Base-by-base conservation (phyloP, 768 basidiomycete genomes). In the Hypholoma fasciculare region DNA sequence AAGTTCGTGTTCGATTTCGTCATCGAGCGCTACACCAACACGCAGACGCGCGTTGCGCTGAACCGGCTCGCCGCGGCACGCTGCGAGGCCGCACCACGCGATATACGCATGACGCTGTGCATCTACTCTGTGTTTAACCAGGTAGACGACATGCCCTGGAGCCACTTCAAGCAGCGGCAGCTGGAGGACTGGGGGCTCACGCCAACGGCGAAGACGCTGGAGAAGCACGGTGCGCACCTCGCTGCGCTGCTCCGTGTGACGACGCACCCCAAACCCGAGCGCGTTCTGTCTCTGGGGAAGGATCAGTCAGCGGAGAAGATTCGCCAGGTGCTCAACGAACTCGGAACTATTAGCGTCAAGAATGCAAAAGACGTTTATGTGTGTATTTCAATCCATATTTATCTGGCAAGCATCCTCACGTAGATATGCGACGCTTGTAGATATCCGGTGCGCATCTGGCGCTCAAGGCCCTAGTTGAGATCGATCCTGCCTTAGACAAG, bases 91-190 rank as follows among this genome's bases (percentile, higher is more conserved):
- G 43, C 27, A 8, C 27, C 5, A 14, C 4, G 6, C 6, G 23
- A 20, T 7, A 16, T 1, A 5, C 44, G 30, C n/a, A 37, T 54
- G 44, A 23, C 26, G n/a, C 34, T 54, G 4, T 34, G 43, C 7
- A 34, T 54, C 7, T 54, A 54, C n/a, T 54, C 54, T 7, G 44
- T 54, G 43, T 54, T 19, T 16, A 37, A 44, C 19, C n/a, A 54
- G n/a, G 54, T 48, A 1, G 43, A 54, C 36, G 44, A 47, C 7
- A 40, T 19, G 3, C 20, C 43, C 2, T 54, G 54, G 44, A 54
- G 54, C 36, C 44, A 47, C 7, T 46, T 38, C 43, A 54, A 54
- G 54, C 54, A 54, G 46, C 26, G 19, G 2, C 54, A 54, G 14
- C 4, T 54, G 13, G 43, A 54, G 27, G 44, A 37, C 7, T 54